These are phyloP conservation scores for Calonectria ilicicola DNA, from an alignment of 2,329 filamentous ascomycete species.

Conservation along the genomic window DNA sequence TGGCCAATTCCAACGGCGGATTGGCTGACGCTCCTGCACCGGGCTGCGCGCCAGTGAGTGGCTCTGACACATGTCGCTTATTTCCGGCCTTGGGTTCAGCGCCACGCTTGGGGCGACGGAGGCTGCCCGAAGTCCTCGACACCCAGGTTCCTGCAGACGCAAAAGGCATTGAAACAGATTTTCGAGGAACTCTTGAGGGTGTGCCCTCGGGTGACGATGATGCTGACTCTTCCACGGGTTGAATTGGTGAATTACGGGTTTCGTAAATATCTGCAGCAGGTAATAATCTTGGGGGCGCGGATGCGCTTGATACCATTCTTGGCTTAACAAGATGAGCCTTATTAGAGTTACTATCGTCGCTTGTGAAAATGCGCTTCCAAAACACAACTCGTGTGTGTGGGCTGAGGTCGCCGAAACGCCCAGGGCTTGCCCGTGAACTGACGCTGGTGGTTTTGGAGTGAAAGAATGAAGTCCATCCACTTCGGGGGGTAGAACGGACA, in stretches of 20 bases:
- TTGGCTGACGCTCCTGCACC: conserved; percentile 44
- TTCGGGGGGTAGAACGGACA: conserved; percentile 30
- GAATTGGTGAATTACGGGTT: conserved; percentile 25
- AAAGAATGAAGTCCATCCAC: conserved; percentile 69
- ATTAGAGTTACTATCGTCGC: conserved; percentile 35
- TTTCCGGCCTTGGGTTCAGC: conserved; percentile 55
- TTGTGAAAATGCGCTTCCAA: conserved; percentile 45
- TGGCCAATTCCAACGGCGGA: conserved; percentile 39
- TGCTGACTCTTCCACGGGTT: conserved; percentile 24
- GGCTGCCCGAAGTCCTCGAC: conserved; percentile 64
- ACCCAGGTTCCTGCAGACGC: conserved; percentile 69
- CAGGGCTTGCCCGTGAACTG: conserved; percentile 33
- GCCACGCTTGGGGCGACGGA: conserved; percentile 66
- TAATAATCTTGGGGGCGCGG: conserved; percentile 36
- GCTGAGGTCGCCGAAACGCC: conserved; percentile 44
- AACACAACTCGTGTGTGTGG: conserved; percentile 36
- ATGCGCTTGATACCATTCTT: conserved; percentile 48
- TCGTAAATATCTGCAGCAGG: conserved; percentile 41
- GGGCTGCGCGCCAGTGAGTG: conserved; percentile 51
- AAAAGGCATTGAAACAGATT: conserved; percentile 72
- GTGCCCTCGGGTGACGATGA: conserved; percentile 50
- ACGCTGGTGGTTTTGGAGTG: conserved; percentile 55
- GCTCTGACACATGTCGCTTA: conserved; percentile 67
- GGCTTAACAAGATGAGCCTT: conserved; percentile 52
- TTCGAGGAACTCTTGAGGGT: conserved; percentile 59